Evolutionary conservation across 169 alveolate genomes (phyloP), one percentile per base, ranked within the genome.

Genomic region (Plasmodium yoelii): DNA sequence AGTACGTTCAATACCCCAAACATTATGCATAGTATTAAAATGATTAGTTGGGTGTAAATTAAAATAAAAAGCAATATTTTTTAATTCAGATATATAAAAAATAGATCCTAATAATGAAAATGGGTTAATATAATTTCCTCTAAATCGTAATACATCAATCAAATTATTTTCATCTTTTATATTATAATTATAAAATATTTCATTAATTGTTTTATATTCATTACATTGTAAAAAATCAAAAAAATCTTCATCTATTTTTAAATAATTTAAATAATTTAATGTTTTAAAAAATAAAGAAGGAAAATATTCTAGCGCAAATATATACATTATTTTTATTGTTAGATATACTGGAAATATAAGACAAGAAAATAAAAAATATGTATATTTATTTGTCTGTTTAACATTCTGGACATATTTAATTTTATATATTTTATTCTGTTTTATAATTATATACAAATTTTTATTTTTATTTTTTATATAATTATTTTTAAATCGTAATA

Each of bases 391-490:
- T 71, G 86, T 82, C 8, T 19, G 18, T 5, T 15, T 19, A 56
- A 68, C 26, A 68, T 82, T 82, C 39, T 82, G 90, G 13, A 53
- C 49, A 71, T 55, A 82, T 49, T 60, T 56, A 13, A 82, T 10
- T 71, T 68, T 82, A 56, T 82, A 24, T 68, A 55, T 53, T 42
- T 56, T 63, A n/a, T 69, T 69, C 47, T 49, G 26, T 26, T 39
- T 67, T 28, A 82, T 60, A 18, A 9, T 47, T 8, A 22, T 10
- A 82, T 55, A 44, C 2, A 82, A n/a, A 44, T 22, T 61, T 68
- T 55, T 82, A 69, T 82, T 82, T 69, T 82, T 82, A 55, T 51
- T 82, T 55, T 69, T 68, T 82, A 82, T 68, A 60, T 82, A 82
- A 28, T 34, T 67, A 22, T 68, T 82, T 82, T 82, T 82, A 15